Evolutionary conservation across 1,284 basidiomycete genomes (phyloP).

Genomic region (Wolfiporia cocos): DNA sequence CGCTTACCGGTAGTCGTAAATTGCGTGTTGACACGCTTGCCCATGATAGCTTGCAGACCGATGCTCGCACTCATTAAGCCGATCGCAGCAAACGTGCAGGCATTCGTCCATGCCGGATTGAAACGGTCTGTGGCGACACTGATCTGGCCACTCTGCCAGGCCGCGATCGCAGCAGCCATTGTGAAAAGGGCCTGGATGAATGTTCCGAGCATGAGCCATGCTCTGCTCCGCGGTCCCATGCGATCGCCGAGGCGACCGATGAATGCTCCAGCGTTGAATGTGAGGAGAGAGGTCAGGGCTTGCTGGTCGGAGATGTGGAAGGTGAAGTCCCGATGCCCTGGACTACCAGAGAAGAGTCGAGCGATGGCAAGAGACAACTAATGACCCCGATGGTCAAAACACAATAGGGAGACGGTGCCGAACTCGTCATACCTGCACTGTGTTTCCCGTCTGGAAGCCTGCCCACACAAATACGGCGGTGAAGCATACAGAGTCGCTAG

Average conservation of each 20-base stretch:
- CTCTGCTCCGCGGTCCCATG: slow-evolving; percentile 64
- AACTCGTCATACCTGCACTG: slow-evolving; percentile 49
- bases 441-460: slow-evolving; percentile 81
- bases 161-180: slow-evolving; percentile 61
- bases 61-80: slow-evolving; percentile 76
- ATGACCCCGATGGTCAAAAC: background rate
- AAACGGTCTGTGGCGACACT: slow-evolving; percentile 48
- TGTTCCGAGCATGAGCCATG: slow-evolving; percentile 70
- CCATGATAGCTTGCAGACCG: slow-evolving; percentile 80
- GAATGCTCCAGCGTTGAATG: slow-evolving; percentile 69
- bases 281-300: slow-evolving; percentile 70
- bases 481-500: slow-evolving; percentile 69
- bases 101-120: slow-evolving; percentile 65
- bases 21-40: slow-evolving; percentile 73
- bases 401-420: background rate
- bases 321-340: slow-evolving; percentile 37
- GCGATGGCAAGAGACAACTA: slow-evolving; percentile 59
- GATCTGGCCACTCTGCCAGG: slow-evolving; percentile 58
- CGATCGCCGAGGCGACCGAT: slow-evolving; percentile 69
- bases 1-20: slow-evolving; percentile 70
- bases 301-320: slow-evolving; percentile 80
- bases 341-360: slow-evolving; percentile 54
- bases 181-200: slow-evolving; percentile 71
- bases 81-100: slow-evolving; percentile 59
- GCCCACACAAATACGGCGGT: slow-evolving; percentile 83